Base-by-base conservation (phyloP, 2,329 filamentous ascomycete species). In the Pestalotiopsis sp. region DNA sequence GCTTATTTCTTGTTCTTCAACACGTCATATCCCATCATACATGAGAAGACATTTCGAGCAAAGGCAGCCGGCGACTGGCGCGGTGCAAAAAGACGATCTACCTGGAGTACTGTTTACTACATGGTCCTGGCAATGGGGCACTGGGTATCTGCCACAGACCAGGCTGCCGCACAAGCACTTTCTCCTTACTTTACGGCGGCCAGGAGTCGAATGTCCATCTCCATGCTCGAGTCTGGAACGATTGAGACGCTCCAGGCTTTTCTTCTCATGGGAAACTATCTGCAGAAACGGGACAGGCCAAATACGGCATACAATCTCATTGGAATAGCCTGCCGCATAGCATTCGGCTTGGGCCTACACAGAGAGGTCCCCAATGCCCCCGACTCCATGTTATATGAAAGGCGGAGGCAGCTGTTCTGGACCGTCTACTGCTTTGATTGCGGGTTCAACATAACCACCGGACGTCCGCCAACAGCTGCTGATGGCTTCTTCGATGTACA, bases 281-380 rank as follows among this genome's bases (percentile, higher is more conserved):
- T 85, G 3, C 85, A 86, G 67, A 86, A 86, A 70, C 77, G 81
- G 30, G 81, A 86, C 67, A 78, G 83, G 14, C 83, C 84, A 3
- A 86, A 86, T 70, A 85, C 84, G 0, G 83, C 83, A 0, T 86
- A 85, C 72, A 86, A 85, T 69, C 84, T 84, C 64, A 78, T 84
- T n/a, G 84, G 84, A 0, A 78, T 86, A 20, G 84, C 84, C 0
- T 78, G 81, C 20, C 76, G 84, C 26, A 83, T 86, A 79, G 84
- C 84, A 0, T 77, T 86, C 56, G 82, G 83, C 0, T 71, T 86
- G 6, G 84, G 85, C 0, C 75, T 87, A 1, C 84, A 86, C 70
- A 81, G 81, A n/a, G 83, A 86, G 62, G 76, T 80, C 6, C 73
- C 75, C 3, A 75, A 74, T 2, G 74, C 72, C 66, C 75, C 74